Base-by-base conservation (phyloP, 257 asterid genomes). In the Avicennia marina region DNA sequence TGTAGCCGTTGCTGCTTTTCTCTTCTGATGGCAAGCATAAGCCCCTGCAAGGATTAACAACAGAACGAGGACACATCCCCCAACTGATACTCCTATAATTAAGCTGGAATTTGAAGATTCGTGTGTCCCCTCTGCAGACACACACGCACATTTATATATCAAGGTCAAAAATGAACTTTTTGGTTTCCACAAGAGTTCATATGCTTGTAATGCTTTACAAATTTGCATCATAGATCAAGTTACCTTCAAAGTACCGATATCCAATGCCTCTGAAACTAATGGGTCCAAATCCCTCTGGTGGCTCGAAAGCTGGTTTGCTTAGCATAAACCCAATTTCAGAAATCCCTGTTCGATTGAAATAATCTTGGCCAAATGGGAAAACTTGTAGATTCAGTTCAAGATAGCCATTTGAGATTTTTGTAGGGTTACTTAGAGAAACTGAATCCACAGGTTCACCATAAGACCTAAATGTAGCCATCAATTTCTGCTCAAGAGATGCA, bases 301-400 rank as follows among this genome's bases (percentile, higher is more conserved):
- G 96, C 78, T 88, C 83, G 81, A 91, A 85, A 22, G 87, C 81
- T 44, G 81, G 98, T 64, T 81, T 88, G 72, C 95, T 91, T 7
- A 91, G 79, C 40, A 60, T 67, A 62, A 83, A 80, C 3, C 78
- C 98, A 7, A 91, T 72, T 42, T 75, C 44, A 11, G 79, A 53
- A 62, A 91, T 71, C 58, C 79, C 98, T 3, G 90, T 59, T 7
- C 68, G 71, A 21, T 88, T 85, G 63, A 91, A 91, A 71, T 41
- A 41, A 19, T 72, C 68, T 57, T 56, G 68, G 49, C 72, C 73
- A 18, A 78, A 69, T 5, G 96, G 98, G 54, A 91, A 91, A 42
- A 91, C 21, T 46, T 70, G 71, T 19, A 91, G 81, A 62, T 39
- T 32, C 66, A 91, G 58, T 38, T 20, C 63, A 6, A 85, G 89